Evolutionary conservation across 257 asterid genomes (phyloP), one percentile per base, ranked within the genome.

Genomic region (Fraxinus americana): DNA sequence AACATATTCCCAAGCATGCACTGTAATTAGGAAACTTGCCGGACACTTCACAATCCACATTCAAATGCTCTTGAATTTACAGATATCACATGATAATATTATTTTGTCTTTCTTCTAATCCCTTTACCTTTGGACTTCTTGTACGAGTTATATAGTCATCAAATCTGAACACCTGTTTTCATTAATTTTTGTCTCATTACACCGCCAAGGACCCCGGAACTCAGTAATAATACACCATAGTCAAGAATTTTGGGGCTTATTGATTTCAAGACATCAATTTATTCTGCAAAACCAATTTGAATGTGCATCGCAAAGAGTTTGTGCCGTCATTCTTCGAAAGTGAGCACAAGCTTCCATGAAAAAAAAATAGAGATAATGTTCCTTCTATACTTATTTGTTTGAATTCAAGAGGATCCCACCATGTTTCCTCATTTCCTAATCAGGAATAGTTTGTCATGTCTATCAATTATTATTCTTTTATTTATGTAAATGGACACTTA

Each of bases 221-320:
- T 43, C 73, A 14, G 10, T 57, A 41, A 59, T 39, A 78, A 19
- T 50, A 72, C 34, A 67, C 66, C 67, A 72, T 48, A 35, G 67
- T 10, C 3, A 36, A 63, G 39, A 41, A 59, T 63, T 32, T 59
- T 11, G 25, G 14, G 17, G 21, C 23, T 21, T 23, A 61, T 25
- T 21, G 30, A 45, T 35, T 65, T 59, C 25, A 12, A 23, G 29
- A 8, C 32, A 65, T 65, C 59, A 75, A 65, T 5, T 35, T 36
- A 36, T 63, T 12, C 19, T 4, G 71, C 78, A 74, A 8, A 67
- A 65, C 45, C 63, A 73, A 74, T n/a, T 70, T 74, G 16, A 70
- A 52, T 16, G 75, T 29, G 35, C 76, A 75, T 57, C 72, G 70
- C 81, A 70, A 17, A 29, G 32, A 66, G 74, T 59, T 45, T 75